These are phyloP conservation scores for Domatiomyces globalis DNA, from an alignment of 2,329 filamentous ascomycete species.

Conservation along the genomic window DNA sequence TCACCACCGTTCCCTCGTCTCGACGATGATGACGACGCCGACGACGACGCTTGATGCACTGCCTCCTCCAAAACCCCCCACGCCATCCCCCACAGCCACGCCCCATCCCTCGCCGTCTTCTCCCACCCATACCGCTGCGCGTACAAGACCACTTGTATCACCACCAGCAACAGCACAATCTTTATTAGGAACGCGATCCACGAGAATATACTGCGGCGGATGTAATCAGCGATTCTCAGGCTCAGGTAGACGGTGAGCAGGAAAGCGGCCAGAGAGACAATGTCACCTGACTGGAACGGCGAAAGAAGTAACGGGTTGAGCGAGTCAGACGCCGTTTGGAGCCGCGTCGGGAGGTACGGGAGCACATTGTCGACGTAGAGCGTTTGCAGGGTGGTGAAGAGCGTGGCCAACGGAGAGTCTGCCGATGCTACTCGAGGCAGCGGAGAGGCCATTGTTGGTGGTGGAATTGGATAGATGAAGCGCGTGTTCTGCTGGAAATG, in stretches of 20 bases:
- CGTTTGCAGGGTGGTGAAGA: slow-evolving; percentile 13
- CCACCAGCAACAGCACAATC: slow-evolving; percentile 8
- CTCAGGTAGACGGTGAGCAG: slow-evolving; percentile 12
- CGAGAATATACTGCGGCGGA: slow-evolving; percentile 15
- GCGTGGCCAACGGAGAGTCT: slow-evolving; percentile 3
- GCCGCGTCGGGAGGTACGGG: slow-evolving; percentile 14
- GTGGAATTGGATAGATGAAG: not conserved
- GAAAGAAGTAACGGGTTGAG: slow-evolving; percentile 24
- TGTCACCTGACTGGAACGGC: slow-evolving; percentile 6
- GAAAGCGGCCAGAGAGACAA: slow-evolving; percentile 13
- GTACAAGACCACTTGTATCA: slow-evolving; percentile 12
- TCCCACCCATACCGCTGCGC: slow-evolving; percentile 13
- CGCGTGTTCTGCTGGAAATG: too few species aligned
- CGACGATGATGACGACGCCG: not conserved
- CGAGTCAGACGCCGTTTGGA: slow-evolving; percentile 12
- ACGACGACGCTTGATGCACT: slow-evolving; percentile 1
- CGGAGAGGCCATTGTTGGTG: not conserved
- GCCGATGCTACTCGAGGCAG: not conserved
- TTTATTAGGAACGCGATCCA: slow-evolving; percentile 15
- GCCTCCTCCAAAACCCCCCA: slow-evolving; percentile 12
- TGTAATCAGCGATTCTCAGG: slow-evolving; percentile 14
- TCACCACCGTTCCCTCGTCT: not conserved
- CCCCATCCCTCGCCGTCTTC: slow-evolving; percentile 10
- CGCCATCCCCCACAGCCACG: slow-evolving; percentile 10
- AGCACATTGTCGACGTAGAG: slow-evolving; percentile 19